Percentiles rank a stretch among this genome's conserved stretches.
Evolutionary conservation across 129 eudicot species (phyloP).

Genomic region (Lactuca sativa): DNA sequence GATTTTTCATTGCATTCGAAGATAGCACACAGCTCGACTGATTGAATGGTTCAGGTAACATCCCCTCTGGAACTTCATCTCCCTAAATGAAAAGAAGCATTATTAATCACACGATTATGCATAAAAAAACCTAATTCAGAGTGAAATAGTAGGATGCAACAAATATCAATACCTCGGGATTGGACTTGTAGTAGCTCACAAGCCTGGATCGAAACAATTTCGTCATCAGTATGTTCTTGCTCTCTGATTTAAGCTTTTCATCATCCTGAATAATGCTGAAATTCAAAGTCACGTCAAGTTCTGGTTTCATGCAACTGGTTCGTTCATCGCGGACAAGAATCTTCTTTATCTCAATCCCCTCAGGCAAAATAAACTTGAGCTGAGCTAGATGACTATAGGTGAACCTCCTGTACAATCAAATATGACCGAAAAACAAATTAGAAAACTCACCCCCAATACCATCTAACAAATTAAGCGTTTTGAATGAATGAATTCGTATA

Average conservation of each 20-base stretch:
- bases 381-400: slow-evolving; percentile 68
- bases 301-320: slow-evolving; percentile 78
- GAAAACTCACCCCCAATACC: neutral
- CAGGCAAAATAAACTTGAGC: slow-evolving; percentile 72
- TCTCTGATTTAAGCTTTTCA: slow-evolving; percentile 34
- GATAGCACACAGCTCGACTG: slow-evolving; percentile 10
- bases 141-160: too few species aligned
- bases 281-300: slow-evolving; percentile 53
- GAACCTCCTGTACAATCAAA: slow-evolving; percentile 59
- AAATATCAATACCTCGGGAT: slow-evolving; percentile 59
- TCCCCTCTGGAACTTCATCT: slow-evolving; percentile 69
- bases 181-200: slow-evolving; percentile 41
- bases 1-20: slow-evolving; percentile 7
- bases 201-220: slow-evolving; percentile 65
- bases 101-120: neutral
- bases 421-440: neutral
- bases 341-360: slow-evolving; percentile 70
- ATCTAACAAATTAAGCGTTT: neutral
- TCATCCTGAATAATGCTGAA: slow-evolving; percentile 35
- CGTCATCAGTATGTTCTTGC: slow-evolving; percentile 46
- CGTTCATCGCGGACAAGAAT: slow-evolving; percentile 62
- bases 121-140: too few species aligned
- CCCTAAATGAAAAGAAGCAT: slow-evolving; percentile 33
- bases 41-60: slow-evolving; percentile 57
- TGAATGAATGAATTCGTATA: slow-evolving; percentile 13